Evolutionary conservation across 2,329 filamentous ascomycete genomes (phyloP).

Genomic region (Colletotrichum salicis): DNA sequence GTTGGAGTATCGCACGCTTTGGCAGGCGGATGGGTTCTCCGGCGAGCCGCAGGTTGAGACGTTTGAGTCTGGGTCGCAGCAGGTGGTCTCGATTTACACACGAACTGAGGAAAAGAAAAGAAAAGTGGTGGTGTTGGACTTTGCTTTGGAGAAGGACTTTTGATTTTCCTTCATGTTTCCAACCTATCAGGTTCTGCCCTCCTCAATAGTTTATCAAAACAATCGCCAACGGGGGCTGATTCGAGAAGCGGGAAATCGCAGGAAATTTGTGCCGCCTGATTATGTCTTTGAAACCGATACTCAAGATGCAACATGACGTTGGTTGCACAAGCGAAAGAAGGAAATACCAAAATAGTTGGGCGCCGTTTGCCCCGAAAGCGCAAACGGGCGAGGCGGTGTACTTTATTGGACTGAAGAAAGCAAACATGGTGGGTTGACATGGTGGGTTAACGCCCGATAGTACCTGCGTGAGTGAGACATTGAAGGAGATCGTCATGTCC

Average conservation of each 20-base stretch:
- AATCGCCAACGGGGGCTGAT: not conserved
- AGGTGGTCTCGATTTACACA: conserved; percentile 23
- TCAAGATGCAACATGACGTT: conserved; percentile 14
- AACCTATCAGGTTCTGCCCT: too few relatives aligned
- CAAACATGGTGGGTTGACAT: not conserved
- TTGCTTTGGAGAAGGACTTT: conserved; percentile 6
- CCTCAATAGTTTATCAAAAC: not conserved
- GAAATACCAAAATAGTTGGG: not conserved
- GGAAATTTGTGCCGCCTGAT: not conserved
- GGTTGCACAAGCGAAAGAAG: not conserved
- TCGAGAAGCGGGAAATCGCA: not conserved
- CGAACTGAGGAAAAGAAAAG: conserved; percentile 30
- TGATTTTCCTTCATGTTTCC: not conserved
- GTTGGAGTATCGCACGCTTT: conserved; percentile 18
- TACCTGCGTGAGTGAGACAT: not conserved
- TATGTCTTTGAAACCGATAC: not conserved
- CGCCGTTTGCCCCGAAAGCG: conserved; percentile 8
- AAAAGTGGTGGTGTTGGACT: conserved; percentile 29
- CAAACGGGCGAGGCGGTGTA: conserved; percentile 24
- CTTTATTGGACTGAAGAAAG: conserved; percentile 9
- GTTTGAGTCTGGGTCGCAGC: conserved; percentile 19
- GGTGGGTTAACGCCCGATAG: not conserved
- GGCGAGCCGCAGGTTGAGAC: conserved; percentile 31
- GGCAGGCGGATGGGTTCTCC: conserved; percentile 26
- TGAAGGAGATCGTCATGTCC: conserved; percentile 11